Evolutionary conservation across 2,329 filamentous ascomycete species (phyloP), one percentile per base, ranked within the genome.

Genomic region (Sarocladium oryzae): DNA sequence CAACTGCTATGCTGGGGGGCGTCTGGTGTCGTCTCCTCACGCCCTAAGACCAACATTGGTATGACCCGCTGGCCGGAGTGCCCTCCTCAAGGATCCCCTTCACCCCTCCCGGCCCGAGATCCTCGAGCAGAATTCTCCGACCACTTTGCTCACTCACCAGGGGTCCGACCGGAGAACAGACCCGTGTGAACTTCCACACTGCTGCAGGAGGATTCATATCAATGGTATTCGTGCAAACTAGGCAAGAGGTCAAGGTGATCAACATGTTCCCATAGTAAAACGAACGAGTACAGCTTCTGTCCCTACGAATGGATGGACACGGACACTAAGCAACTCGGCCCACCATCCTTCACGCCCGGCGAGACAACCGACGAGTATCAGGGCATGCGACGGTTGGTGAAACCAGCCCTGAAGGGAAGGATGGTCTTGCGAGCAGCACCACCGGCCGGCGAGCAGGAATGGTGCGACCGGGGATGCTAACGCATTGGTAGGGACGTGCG

Each of bases 51-150:
- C 28, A 16, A 9, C 26, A 32, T 21, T 48, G 43, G 43, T 48
- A 26, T 23, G 43, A 48, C 43, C 43, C 43, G 43, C 28, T 20
- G 26, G n/a, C 26, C 28, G 43, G 43, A n/a, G n/a, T 23, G 43
- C 33, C 43, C 16, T 21, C 28, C 18, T 48, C 16, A 4, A 48
- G 15, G 13, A 30, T 3, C 43, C 43, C 43, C n/a, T n/a, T n/a
- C n/a, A n/a, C n/a, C n/a, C n/a, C n/a, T n/a, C n/a, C 43, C 43
- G 43, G 43, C 26, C 43, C 43, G 43, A 48, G 43, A 48, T 48
- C 28, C 26, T 48, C 43, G 26, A 48, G 43, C 43, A 33, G 26
- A 48, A 48, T 48, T 48, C 43, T 48, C 43, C 43, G 43, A 48
- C 43, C 4, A 20, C 43, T 48, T 26, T 26, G 43, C 32, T 26